A percentile compares a stretch with the other conserved stretches of the same genome.
These are phyloP conservation scores for Thelonectria rubi DNA, from an alignment of 2,329 filamentous ascomycete species.

Conservation along the genomic window DNA sequence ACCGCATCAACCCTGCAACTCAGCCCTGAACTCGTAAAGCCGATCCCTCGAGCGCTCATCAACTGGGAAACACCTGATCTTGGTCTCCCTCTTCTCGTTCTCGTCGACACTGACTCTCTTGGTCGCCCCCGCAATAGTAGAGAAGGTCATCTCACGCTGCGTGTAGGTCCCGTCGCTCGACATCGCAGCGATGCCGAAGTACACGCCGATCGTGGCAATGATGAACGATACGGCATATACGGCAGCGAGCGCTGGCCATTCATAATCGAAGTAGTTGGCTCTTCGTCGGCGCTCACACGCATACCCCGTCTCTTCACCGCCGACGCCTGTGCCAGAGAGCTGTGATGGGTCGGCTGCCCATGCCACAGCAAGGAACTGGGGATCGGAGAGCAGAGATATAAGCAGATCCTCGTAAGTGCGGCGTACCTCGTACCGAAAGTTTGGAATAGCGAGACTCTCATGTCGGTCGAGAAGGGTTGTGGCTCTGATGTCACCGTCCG, in stretches of 20 bases:
- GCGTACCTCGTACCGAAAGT: slow-evolving; percentile 19
- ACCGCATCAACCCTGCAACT: slow-evolving; percentile 20
- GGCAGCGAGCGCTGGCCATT: slow-evolving; percentile 20
- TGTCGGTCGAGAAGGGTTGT: slow-evolving; percentile 29
- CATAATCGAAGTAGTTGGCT: slow-evolving; percentile 29
- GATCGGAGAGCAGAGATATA: slow-evolving; percentile 33
- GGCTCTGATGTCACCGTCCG: slow-evolving; percentile 16
- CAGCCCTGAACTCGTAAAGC: slow-evolving; percentile 29
- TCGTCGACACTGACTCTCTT: slow-evolving; percentile 28
- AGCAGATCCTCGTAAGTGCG: slow-evolving; percentile 32
- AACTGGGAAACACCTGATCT: slow-evolving; percentile 28
- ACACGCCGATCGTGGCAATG: slow-evolving; percentile 22
- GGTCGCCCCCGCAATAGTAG: slow-evolving; percentile 22
- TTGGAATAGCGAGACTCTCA: slow-evolving; percentile 23
- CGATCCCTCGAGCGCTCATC: slow-evolving; percentile 15
- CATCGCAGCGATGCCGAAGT: slow-evolving; percentile 30
- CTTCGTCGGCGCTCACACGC: slow-evolving; percentile 24
- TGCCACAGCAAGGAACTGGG: slow-evolving; percentile 31
- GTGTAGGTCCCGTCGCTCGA: slow-evolving; percentile 25
- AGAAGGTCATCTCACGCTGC: slow-evolving; percentile 33
- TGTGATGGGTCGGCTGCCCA: slow-evolving; percentile 29
- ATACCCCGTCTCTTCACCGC: slow-evolving; percentile 22
- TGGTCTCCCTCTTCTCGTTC: slow-evolving; percentile 20
- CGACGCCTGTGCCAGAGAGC: slow-evolving; percentile 18
- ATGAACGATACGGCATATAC: slow-evolving; percentile 27